A percentile compares a stretch with the other conserved stretches of the same genome.
Evolutionary conservation across 805 yeast species (phyloP).

Genomic region (Wickerhamiella spandovensis): DNA sequence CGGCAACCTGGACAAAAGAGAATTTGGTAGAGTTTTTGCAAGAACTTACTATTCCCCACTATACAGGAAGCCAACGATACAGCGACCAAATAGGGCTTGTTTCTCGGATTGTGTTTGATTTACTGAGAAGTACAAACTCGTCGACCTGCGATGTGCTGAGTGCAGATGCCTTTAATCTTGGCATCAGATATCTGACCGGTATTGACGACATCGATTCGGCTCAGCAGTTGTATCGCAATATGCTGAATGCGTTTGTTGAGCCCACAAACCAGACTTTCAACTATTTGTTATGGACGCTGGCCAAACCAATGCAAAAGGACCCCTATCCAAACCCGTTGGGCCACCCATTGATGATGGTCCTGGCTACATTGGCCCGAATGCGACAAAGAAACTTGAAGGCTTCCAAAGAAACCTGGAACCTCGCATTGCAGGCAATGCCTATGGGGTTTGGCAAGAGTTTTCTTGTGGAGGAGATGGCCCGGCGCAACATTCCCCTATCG

Average conservation of each 20-base stretch:
- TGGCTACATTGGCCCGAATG: constrained; percentile 5
- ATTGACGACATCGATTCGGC: constrained; percentile 10
- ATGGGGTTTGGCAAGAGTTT: constrained; percentile 17
- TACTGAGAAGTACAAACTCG: constrained; percentile 4
- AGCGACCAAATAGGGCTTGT: constrained; percentile 2
- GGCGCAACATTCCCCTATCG: constrained; percentile 9
- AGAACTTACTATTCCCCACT: constrained; percentile 4
- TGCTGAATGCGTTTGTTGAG: constrained; percentile 1
- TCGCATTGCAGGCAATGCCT: constrained; percentile 14
- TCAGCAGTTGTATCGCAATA: constrained; percentile 1
- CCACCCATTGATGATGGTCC: constrained; percentile 11
- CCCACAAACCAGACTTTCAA: constrained; percentile 9
- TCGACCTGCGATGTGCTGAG: constrained; percentile 1
- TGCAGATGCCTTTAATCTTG: constrained; percentile 5
- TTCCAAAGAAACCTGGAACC: constrained; percentile 13
- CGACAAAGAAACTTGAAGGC: constrained; percentile 5
- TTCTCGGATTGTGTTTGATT: neutral
- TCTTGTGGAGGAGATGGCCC: constrained; percentile 15
- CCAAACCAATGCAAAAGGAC: constrained; percentile 2
- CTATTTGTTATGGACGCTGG: constrained; percentile 9
- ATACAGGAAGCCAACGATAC: neutral
- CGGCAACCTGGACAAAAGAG: neutral
- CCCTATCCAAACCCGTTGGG: constrained; percentile 10
- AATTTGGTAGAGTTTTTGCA: neutral
- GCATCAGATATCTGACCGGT: constrained; percentile 10